phyloP scores from a whole-genome alignment of 345 rosid genomes.

The Salix suchowensis region DNA sequence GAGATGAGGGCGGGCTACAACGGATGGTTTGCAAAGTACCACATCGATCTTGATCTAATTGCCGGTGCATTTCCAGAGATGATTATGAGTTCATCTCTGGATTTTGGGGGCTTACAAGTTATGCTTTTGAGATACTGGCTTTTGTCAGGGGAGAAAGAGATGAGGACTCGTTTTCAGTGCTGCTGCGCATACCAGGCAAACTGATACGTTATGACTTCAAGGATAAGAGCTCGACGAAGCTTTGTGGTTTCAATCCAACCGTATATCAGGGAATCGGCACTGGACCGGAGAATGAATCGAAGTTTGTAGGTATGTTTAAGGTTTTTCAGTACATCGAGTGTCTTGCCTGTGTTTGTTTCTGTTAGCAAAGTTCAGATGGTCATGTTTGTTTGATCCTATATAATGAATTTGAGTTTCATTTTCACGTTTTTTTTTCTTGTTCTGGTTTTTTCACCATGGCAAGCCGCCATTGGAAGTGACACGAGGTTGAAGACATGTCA shows the following conservation, averaged over 20 bases:
- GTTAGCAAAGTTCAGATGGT: background rate
- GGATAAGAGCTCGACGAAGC: slow-evolving; percentile 23
- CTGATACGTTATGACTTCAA: slow-evolving; percentile 27
- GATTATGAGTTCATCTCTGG: background rate
- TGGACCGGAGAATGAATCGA: background rate
- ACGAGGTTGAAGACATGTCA: too few species aligned
- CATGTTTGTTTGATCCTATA: background rate
- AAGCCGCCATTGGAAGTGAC: too few species aligned
- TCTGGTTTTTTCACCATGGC: too few species aligned
- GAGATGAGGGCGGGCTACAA: slow-evolving; percentile 32
- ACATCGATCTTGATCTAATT: slow-evolving; percentile 27
- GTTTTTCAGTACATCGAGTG: slow-evolving; percentile 20
- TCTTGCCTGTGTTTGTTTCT: slow-evolving; percentile 14
- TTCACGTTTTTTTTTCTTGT: too few species aligned
- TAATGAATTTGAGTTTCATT: background rate
- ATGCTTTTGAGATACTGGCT: slow-evolving; percentile 15
- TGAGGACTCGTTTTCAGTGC: slow-evolving; percentile 17
- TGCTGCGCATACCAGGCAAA: slow-evolving; percentile 28
- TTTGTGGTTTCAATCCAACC: slow-evolving; percentile 16
- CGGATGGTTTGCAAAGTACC: slow-evolving; percentile 37
- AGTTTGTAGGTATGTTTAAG: background rate
- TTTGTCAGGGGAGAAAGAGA: slow-evolving; percentile 28
- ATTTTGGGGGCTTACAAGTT: slow-evolving; percentile 1
- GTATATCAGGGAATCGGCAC: too few species aligned
- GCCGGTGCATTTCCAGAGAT: slow-evolving; percentile 35